phyloP scores from a whole-genome alignment of 140 eudicot genomes.

The Oenanthe javanica region DNA sequence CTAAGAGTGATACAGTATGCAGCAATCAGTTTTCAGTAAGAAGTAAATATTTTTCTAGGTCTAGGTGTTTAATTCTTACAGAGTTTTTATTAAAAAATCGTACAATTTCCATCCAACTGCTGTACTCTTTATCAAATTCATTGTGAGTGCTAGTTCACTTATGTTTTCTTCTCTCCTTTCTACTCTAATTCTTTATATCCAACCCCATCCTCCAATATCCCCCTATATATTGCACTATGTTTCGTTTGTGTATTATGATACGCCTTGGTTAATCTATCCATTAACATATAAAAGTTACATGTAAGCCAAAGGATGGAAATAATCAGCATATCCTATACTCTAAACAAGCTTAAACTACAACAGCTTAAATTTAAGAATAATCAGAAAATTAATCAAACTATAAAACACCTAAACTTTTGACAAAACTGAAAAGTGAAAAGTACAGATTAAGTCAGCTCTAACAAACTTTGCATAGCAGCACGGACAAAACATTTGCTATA shows the following conservation, averaged over 20 bases:
- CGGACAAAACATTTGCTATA: neutral
- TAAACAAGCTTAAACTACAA: neutral
- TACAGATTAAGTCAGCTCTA: neutral
- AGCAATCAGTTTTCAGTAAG: no score
- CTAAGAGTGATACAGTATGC: no score
- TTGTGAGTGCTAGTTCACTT: neutral
- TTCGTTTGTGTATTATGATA: neutral
- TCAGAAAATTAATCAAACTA: neutral
- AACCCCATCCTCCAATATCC: neutral
- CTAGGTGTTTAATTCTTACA: no score
- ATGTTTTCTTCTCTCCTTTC: neutral
- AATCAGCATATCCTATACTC: neutral
- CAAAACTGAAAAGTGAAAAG: no score
- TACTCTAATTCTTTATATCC: neutral
- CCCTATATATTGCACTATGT: neutral
- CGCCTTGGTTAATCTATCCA: neutral
- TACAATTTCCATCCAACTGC: neutral
- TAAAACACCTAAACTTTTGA: neutral
- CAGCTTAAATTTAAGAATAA: neutral
- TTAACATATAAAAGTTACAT: neutral
- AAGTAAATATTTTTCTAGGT: no score
- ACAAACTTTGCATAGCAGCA: neutral
- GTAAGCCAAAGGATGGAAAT: neutral
- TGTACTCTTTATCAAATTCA: neutral
- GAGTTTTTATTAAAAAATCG: no score